Base-by-base conservation (phyloP, 192 early-diverging fungal genomes). In the Entomortierella chlamydospora region DNA sequence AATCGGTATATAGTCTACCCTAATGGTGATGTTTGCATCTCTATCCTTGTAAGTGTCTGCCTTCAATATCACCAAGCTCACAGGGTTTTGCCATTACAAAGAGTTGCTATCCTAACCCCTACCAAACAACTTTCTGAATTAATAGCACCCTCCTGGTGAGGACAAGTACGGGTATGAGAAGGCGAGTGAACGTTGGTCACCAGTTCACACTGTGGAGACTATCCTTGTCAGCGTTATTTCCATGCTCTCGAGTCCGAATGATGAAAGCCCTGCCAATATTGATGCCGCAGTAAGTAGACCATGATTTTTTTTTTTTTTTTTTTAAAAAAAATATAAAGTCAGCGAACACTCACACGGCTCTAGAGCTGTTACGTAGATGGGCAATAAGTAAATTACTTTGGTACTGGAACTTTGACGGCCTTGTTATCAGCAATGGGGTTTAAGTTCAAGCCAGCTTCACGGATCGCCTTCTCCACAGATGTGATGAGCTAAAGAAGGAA, bases 241-340 rank as follows among this genome's bases (percentile, higher is more conserved):
- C 26, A 97, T 99, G 95, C 88, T 99, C 17, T 91, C 89, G 39
- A 87, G 86, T 50, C 97, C 97, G n/a, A 99, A 99, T 83, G 94
- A 95, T 77, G 95, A 99, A 64, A 94, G 93, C 17, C 96, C 97
- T 4, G 96, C 98, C 22, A 98, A 99, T 59, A 83, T 96, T 20
- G 95, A 98, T 61, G 96, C 98, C 2, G 96, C 95, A 28, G 91
- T 94, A 86, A 82, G 89, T 83, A 25, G 56, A 2, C 26, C 4
- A 33, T 57, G 18, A n/a, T n/a, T n/a, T n/a, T n/a, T n/a, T n/a
- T n/a, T n/a, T n/a, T n/a, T n/a, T n/a, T n/a, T n/a, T n/a, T n/a
- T n/a, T n/a, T n/a, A n/a, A n/a, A n/a, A n/a, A n/a, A n/a, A n/a
- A n/a, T n/a, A n/a, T n/a, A n/a, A n/a, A n/a, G n/a, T n/a, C n/a